phyloP scores from a whole-genome alignment of 257 asterid genomes.

The Leonotis leonurus region DNA sequence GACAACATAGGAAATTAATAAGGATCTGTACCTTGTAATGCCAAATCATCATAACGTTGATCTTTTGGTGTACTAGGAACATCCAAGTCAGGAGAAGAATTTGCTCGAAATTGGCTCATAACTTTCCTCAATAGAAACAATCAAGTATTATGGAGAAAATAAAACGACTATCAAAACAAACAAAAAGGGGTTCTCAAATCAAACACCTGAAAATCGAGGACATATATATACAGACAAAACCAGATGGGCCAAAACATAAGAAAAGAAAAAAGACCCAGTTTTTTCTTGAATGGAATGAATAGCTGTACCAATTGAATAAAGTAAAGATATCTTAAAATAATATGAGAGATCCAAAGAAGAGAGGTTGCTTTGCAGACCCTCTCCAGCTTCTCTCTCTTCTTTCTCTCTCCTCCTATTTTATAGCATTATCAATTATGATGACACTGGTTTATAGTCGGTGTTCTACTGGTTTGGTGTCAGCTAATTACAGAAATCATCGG shows the following conservation, averaged over 20 bases:
- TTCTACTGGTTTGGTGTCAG: constrained; percentile 2
- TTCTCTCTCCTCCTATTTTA: constrained; percentile 11
- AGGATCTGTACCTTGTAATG: constrained; percentile 58
- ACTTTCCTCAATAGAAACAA: neutral
- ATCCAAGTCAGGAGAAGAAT: constrained; percentile 37
- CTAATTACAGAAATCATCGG: neutral
- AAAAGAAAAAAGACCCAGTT: constrained; percentile 17
- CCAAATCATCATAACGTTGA: constrained; percentile 44
- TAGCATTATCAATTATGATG: constrained; percentile 18
- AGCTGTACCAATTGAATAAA: constrained; percentile 8
- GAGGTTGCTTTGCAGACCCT: constrained; percentile 37
- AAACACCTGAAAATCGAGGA: constrained; percentile 6
- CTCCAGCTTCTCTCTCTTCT: constrained; percentile 10
- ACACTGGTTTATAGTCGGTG: constrained; percentile 16
- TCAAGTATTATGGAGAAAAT: neutral
- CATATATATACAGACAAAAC: too few species aligned
- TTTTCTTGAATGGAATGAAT: constrained; percentile 13
- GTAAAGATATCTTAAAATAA: neutral
- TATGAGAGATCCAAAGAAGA: constrained; percentile 47
- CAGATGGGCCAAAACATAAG: too few species aligned
- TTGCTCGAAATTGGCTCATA: constrained; percentile 42
- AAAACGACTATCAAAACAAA: too few species aligned
- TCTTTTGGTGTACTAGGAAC: constrained; percentile 18
- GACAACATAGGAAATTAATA: too few species aligned
- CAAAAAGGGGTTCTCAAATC: neutral